These are phyloP conservation scores for Irpex sp. DNA, from an alignment of 1,284 basidiomycete genomes.

Conservation along the genomic window DNA sequence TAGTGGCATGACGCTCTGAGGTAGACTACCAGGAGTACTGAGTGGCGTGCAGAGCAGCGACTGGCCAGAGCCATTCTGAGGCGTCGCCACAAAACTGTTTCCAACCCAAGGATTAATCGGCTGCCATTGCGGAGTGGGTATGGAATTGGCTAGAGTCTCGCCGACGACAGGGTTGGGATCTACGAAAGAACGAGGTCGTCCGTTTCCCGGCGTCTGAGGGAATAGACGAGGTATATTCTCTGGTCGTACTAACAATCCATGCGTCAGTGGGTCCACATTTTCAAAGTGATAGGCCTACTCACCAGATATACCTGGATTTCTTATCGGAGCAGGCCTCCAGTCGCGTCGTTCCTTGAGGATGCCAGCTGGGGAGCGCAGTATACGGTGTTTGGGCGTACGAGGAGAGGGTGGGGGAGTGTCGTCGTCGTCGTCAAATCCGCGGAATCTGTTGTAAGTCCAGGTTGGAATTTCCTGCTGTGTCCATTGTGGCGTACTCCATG, in stretches of 20 bases:
- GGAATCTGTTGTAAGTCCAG: neutral
- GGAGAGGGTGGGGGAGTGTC: neutral
- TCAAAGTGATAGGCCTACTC: neutral
- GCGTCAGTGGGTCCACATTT: neutral
- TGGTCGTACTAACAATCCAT: neutral
- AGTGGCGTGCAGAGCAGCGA: conserved; percentile 1
- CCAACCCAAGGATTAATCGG: conserved; percentile 9
- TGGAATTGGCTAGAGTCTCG: neutral
- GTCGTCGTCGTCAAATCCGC: neutral
- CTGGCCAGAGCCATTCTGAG: neutral
- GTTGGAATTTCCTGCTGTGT: neutral
- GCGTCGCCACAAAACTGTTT: neutral
- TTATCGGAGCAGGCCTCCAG: neutral
- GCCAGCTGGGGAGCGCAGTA: neutral
- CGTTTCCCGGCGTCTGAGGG: neutral
- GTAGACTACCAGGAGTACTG: neutral
- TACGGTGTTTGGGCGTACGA: neutral
- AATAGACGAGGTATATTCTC: neutral
- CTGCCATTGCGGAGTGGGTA: neutral
- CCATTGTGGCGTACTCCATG: neutral
- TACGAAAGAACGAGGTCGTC: neutral
- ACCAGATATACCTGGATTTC: neutral
- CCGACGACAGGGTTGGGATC: neutral
- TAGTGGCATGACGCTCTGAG: neutral
- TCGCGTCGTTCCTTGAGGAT: neutral